Percentiles rank a stretch among this genome's conserved stretches.
Conservation (phyloP, 2,329 filamentous ascomycete genomes). For the Cladorrhinum sp. region DNA sequence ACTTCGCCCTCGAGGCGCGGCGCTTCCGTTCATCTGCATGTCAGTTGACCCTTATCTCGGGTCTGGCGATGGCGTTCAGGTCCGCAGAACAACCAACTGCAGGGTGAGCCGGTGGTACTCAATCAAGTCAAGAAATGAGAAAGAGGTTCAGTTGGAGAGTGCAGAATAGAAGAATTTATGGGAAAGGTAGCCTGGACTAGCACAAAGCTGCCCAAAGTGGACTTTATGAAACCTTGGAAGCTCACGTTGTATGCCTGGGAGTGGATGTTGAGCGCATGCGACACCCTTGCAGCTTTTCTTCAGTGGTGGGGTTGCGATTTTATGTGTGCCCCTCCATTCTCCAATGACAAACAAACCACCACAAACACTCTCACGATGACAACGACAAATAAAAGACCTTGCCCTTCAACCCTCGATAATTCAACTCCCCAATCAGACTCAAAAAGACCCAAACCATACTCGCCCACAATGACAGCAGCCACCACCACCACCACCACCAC, state of each 20-base stretch:
- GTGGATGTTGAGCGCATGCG: no score
- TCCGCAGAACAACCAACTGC: not conserved
- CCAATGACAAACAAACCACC: not conserved
- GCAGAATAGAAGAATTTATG: not conserved
- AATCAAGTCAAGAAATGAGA: not conserved
- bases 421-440: not conserved
- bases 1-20: not conserved
- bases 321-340: not conserved
- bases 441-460: not conserved
- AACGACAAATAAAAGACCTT: not conserved
- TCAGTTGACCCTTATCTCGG: not conserved
- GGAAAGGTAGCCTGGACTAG: no score
- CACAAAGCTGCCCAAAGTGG: no score
- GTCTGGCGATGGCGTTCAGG: not conserved
- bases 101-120: not conserved
- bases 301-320: not conserved
- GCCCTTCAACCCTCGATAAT: not conserved
- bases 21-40: not conserved
- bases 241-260: no score
- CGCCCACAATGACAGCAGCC: not conserved
- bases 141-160: not conserved
- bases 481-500: slow-evolving; percentile 6
- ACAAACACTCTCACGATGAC: not conserved
- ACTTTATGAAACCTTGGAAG: not conserved
- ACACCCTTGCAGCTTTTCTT: not conserved